Conservation (phyloP, 352 stramenopile species). For the Phytophthora palmivora region DNA sequence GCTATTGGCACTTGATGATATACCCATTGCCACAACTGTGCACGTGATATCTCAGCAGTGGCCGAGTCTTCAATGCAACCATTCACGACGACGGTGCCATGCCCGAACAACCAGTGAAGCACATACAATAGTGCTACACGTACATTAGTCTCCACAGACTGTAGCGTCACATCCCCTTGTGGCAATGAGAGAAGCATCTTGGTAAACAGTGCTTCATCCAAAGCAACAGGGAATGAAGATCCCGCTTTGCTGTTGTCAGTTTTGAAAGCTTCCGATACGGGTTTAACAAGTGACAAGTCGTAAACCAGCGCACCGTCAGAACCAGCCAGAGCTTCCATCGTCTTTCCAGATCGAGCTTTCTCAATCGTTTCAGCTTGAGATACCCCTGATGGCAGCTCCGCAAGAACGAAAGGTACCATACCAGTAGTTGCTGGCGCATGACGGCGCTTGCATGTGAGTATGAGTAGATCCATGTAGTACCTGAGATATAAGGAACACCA, state of each 20-base stretch:
- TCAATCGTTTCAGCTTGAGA: constrained; percentile 75
- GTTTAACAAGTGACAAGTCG: constrained; percentile 90
- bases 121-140: constrained; percentile 91
- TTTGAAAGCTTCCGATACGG: constrained; percentile 48
- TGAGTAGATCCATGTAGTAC: constrained; percentile 94
- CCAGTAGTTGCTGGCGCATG: constrained; percentile 94
- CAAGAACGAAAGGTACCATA: constrained; percentile 96
- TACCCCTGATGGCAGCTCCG: constrained; percentile 80
- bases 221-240: not conserved
- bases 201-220: constrained; percentile 50
- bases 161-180: constrained; percentile 71
- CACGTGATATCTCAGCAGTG: constrained; percentile 94
- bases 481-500: constrained; percentile 23
- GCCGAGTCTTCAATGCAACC: constrained; percentile 95
- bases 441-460: constrained; percentile 94
- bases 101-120: constrained; percentile 90
- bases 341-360: constrained; percentile 86
- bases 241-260: not conserved
- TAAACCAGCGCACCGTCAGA: constrained; percentile 96
- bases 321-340: constrained; percentile 84
- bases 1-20: constrained; percentile 60
- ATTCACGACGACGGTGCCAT: constrained; percentile 92
- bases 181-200: constrained; percentile 63
- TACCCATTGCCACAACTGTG: constrained; percentile 92
- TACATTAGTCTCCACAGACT: constrained; percentile 87